A percentile compares a stretch with the other conserved stretches of the same genome.
These are phyloP conservation scores for Ogataea polymorpha DNA, from an alignment of 805 yeast species.

Conservation along the genomic window DNA sequence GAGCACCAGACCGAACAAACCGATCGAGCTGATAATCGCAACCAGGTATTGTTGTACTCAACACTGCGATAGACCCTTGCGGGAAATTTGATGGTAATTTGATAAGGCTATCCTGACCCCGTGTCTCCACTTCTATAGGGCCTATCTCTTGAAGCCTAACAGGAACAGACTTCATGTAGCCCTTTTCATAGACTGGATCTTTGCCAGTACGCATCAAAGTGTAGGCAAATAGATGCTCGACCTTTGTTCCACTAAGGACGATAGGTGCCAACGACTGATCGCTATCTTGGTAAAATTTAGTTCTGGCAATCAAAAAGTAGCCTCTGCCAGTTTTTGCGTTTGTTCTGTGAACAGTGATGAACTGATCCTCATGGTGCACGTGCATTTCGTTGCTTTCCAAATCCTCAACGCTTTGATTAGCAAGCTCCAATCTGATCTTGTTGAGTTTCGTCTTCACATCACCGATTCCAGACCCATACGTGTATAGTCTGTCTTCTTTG, in stretches of 20 bases:
- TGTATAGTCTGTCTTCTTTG: slow-evolving; percentile 63
- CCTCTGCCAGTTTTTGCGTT: slow-evolving; percentile 86
- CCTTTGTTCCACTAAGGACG: slow-evolving; percentile 57
- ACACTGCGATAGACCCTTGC: slow-evolving; percentile 87
- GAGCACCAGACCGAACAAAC: slow-evolving; percentile 70
- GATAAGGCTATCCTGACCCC: slow-evolving; percentile 48
- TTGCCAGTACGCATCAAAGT: slow-evolving; percentile 54
- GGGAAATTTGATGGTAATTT: slow-evolving; percentile 64
- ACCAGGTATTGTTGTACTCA: slow-evolving; percentile 64
- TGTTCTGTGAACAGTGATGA: slow-evolving; percentile 82
- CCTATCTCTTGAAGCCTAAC: slow-evolving; percentile 54
- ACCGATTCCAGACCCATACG: slow-evolving; percentile 64
- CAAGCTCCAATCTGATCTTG: slow-evolving; percentile 53
- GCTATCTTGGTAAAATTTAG: slow-evolving; percentile 57
- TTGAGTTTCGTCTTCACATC: slow-evolving; percentile 62
- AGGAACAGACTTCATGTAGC: slow-evolving; percentile 59
- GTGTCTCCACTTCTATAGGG: slow-evolving; percentile 45
- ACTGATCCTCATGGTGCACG: slow-evolving; percentile 91
- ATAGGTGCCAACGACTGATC: slow-evolving; percentile 58
- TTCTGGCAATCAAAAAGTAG: slow-evolving; percentile 82
- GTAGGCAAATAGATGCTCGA: slow-evolving; percentile 56
- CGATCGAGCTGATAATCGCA: slow-evolving; percentile 65
- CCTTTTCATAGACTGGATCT: slow-evolving; percentile 38
- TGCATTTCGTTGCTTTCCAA: slow-evolving; percentile 74
- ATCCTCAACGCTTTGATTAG: slow-evolving; percentile 55